Evolutionary conservation across 441 rosid genomes (phyloP).

Genomic region (Breynia disticha): DNA sequence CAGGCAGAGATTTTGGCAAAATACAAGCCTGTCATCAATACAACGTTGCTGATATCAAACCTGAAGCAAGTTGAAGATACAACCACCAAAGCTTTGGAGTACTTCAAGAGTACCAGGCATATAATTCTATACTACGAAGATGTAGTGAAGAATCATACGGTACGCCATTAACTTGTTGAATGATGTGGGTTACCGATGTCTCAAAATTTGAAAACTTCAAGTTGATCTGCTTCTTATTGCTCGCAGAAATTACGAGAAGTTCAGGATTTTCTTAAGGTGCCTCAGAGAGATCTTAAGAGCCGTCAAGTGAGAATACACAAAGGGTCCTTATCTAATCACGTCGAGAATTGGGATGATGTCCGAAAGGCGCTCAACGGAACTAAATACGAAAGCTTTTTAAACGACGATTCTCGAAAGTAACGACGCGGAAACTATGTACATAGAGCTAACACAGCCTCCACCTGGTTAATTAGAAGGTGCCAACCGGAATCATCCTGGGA

Average conservation of each 20-base stretch:
- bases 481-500: not conserved
- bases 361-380: constrained; percentile 54
- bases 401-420: constrained; percentile 45
- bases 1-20: constrained; percentile 91
- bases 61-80: constrained; percentile 61
- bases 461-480: not conserved
- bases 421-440: constrained; percentile 21
- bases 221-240: not conserved
- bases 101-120: constrained; percentile 75
- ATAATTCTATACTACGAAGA: constrained; percentile 80
- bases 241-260: constrained; percentile 68
- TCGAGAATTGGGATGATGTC: constrained; percentile 71
- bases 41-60: constrained; percentile 42
- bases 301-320: constrained; percentile 93
- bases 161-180: constrained; percentile 21
- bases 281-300: constrained; percentile 49
- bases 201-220: too few species aligned
- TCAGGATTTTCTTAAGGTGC: constrained; percentile 76
- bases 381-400: constrained; percentile 45
- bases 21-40: constrained; percentile 67
- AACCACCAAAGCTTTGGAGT: constrained; percentile 60
- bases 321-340: constrained; percentile 52
- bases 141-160: constrained; percentile 68
- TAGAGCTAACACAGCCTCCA: constrained; percentile 5
- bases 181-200: not conserved